Percentiles rank a stretch among this genome's conserved stretches.
phyloP scores from a whole-genome alignment of 768 basidiomycete species.

The Kondoa malvinella region DNA sequence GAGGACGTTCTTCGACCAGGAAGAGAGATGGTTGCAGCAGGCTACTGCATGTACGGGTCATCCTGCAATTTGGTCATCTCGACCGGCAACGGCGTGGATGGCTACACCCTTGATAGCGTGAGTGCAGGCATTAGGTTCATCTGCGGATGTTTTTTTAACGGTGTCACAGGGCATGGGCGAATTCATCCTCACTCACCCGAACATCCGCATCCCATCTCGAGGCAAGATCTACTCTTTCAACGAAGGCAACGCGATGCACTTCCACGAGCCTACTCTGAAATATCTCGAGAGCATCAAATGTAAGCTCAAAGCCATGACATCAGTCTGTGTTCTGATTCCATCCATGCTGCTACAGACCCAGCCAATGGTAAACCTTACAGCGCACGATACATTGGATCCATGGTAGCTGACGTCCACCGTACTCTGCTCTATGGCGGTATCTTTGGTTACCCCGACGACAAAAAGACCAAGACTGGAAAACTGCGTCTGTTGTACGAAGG shows the following conservation, averaged over 20 bases:
- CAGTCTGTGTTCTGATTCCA: not conserved
- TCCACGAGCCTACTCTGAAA: constrained; percentile 57
- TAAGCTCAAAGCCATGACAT: not conserved
- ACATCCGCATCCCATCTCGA: constrained; percentile 79
- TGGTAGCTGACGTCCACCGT: constrained; percentile 97
- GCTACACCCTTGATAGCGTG: constrained; percentile 82
- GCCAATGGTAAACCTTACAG: constrained; percentile 49
- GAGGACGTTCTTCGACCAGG: constrained; percentile 84
- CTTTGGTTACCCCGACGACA: constrained; percentile 94
- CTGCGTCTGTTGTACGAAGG: constrained; percentile 88
- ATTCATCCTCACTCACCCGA: constrained; percentile 95
- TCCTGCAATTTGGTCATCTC: constrained; percentile 91
- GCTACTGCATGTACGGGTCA: constrained; percentile 53
- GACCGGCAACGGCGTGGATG: constrained; percentile 89
- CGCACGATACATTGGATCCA: constrained; percentile 69
- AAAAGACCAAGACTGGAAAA: constrained; percentile 92
- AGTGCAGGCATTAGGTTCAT: constrained; percentile 7
- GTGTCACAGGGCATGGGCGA: constrained; percentile 54
- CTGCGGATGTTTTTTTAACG: not conserved
- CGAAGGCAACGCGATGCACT: constrained; percentile 93
- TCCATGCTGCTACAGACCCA: constrained; percentile 43
- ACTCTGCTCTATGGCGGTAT: constrained; percentile 95
- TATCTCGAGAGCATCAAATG: constrained; percentile 79
- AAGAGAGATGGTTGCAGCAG: constrained; percentile 73
- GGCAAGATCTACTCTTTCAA: constrained; percentile 99